These are phyloP conservation scores for Fusarium penzigii DNA, from an alignment of 2,329 filamentous ascomycete genomes.

Conservation along the genomic window DNA sequence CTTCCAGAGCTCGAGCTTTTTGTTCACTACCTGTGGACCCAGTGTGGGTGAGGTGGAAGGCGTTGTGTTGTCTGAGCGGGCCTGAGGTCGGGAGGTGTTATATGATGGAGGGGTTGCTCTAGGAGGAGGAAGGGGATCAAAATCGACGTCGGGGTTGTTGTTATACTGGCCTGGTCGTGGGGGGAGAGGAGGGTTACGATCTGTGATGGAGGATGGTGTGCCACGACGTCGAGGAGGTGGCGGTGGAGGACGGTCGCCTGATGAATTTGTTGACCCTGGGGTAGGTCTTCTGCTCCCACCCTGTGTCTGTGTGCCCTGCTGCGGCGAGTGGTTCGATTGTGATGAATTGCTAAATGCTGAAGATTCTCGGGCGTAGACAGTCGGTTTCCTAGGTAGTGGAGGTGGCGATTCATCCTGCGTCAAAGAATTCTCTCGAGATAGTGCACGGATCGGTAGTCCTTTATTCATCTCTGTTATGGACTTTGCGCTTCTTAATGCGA, in stretches of 20 bases:
- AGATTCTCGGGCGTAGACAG: constrained; percentile 18
- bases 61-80: constrained; percentile 34
- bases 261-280: constrained; percentile 4
- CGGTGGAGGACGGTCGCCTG: constrained; percentile 40
- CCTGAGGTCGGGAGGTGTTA: constrained; percentile 28
- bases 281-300: constrained; percentile 8
- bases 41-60: constrained; percentile 38
- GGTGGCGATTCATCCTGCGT: constrained; percentile 30
- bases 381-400: constrained; percentile 38
- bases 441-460: constrained; percentile 6
- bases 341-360: constrained; percentile 39
- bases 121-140: constrained; percentile 41
- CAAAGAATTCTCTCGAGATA: constrained; percentile 17
- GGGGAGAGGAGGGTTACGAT: constrained; percentile 31
- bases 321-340: constrained; percentile 43
- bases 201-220: constrained; percentile 37
- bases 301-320: constrained; percentile 27
- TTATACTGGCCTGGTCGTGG: constrained; percentile 27
- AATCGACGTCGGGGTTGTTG: constrained; percentile 44
- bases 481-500: constrained; percentile 50
- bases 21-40: constrained; percentile 50
- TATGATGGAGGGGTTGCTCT: constrained; percentile 23
- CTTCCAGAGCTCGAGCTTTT: constrained; percentile 73
- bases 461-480: constrained; percentile 33
- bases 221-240: constrained; percentile 50